Evolutionary conservation across 75 land plant genomes (phyloP).

Genomic region (Cryptomeria japonica): DNA sequence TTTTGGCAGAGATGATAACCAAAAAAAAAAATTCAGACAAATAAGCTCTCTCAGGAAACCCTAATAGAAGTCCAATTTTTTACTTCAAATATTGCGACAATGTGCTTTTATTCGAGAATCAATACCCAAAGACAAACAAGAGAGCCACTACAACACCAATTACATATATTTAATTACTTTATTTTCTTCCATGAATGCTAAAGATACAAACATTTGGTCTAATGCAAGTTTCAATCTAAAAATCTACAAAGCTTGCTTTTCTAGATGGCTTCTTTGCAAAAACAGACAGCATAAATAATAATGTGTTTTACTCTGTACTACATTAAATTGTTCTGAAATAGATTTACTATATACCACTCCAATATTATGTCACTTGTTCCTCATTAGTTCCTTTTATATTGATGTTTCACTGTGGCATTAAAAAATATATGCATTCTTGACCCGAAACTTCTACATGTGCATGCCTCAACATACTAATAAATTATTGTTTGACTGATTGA

Average conservation of each 20-base stretch:
- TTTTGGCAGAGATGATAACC: not conserved
- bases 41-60: not conserved
- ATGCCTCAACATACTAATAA: not conserved
- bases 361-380: not conserved
- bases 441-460: not conserved
- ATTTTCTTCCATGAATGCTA: not conserved
- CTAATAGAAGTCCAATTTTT: not conserved
- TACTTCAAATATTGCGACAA: not conserved
- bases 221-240: not conserved
- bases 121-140: not conserved
- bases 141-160: not conserved
- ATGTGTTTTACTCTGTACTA: not conserved
- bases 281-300: not conserved
- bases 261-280: not conserved
- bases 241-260: not conserved
- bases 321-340: not conserved
- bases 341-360: not conserved
- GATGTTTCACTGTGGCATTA: not conserved
- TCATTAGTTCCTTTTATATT: not conserved
- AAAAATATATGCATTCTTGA: not conserved
- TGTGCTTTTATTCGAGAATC: not conserved
- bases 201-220: not conserved
- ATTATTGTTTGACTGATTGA: not conserved
- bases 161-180: not conserved
- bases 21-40: not conserved